Conservation (phyloP, 1,139 yeast genomes). For the Yamadazyma aaseri region DNA sequence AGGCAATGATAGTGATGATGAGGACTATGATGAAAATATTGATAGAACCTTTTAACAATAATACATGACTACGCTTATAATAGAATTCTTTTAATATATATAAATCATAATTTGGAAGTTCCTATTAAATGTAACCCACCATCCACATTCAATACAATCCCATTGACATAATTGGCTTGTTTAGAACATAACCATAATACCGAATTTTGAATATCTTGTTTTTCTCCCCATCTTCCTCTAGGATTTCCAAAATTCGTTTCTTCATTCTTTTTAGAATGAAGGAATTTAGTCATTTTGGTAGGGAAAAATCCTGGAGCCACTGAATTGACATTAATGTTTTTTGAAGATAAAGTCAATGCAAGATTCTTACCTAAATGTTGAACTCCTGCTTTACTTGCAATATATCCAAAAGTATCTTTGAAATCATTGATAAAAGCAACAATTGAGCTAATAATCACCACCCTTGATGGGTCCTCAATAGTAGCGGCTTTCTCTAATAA, state of each 20-base stretch:
- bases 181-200: slow-evolving; percentile 57
- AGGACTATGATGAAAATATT: slow-evolving; percentile 4
- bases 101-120: slow-evolving; percentile 11
- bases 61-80: too few species aligned
- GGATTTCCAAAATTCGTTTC: slow-evolving; percentile 54
- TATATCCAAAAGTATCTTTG: slow-evolving; percentile 62
- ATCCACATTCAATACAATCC: slow-evolving; percentile 67
- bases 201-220: slow-evolving; percentile 58
- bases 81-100: background rate
- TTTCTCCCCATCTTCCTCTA: slow-evolving; percentile 58
- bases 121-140: slow-evolving; percentile 51
- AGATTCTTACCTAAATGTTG: slow-evolving; percentile 64
- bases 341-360: slow-evolving; percentile 60
- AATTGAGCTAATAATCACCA: slow-evolving; percentile 65
- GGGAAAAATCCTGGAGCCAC: slow-evolving; percentile 81
- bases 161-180: slow-evolving; percentile 64
- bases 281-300: slow-evolving; percentile 69
- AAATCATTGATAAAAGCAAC: slow-evolving; percentile 46
- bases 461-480: slow-evolving; percentile 58
- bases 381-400: slow-evolving; percentile 76
- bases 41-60: slow-evolving; percentile 1
- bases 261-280: slow-evolving; percentile 54
- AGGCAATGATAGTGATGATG: slow-evolving; percentile 28
- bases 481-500: slow-evolving; percentile 55
- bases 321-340: slow-evolving; percentile 61